phyloP scores from a whole-genome alignment of 495 filamentous ascomycete species.

The Penicillium paxilli region DNA sequence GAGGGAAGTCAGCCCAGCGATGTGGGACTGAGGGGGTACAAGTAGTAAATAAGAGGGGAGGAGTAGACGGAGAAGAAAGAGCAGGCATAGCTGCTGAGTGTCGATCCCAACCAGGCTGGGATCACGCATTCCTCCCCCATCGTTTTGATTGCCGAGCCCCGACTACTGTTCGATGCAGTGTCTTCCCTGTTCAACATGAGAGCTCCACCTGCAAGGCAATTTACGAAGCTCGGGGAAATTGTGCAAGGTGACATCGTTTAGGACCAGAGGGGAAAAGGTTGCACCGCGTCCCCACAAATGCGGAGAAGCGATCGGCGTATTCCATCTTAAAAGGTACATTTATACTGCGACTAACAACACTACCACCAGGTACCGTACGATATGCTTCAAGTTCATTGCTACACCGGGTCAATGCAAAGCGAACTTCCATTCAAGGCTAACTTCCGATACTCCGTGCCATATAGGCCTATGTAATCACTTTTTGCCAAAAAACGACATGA shows the following conservation, averaged over 20 bases:
- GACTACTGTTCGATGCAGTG: no score
- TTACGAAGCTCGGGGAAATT: slow-evolving; percentile 10
- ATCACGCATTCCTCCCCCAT: slow-evolving; percentile 17
- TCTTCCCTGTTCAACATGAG: no score
- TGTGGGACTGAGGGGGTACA: not conserved
- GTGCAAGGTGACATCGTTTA: slow-evolving; percentile 25
- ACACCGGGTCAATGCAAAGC: slow-evolving; percentile 1
- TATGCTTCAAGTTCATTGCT: not conserved
- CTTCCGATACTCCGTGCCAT: slow-evolving; percentile 1
- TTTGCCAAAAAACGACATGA: slow-evolving; percentile 94
- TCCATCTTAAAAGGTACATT: not conserved
- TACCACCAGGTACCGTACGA: no score
- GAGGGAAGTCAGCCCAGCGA: not conserved
- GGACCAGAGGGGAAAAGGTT: slow-evolving; percentile 10
- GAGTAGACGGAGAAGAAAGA: no score
- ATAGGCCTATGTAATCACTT: slow-evolving; percentile 55
- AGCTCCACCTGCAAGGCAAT: not conserved
- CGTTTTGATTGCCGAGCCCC: not conserved
- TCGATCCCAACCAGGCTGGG: slow-evolving; percentile 25
- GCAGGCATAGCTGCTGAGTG: no score
- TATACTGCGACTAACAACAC: not conserved
- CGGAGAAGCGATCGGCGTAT: slow-evolving; percentile 30
- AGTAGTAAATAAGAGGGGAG: slow-evolving; percentile 13
- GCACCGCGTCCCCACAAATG: slow-evolving; percentile 23
- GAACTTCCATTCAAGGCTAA: not conserved